These are phyloP conservation scores for Yarrowia bubula DNA, from an alignment of 805 yeast species.

Conservation along the genomic window DNA sequence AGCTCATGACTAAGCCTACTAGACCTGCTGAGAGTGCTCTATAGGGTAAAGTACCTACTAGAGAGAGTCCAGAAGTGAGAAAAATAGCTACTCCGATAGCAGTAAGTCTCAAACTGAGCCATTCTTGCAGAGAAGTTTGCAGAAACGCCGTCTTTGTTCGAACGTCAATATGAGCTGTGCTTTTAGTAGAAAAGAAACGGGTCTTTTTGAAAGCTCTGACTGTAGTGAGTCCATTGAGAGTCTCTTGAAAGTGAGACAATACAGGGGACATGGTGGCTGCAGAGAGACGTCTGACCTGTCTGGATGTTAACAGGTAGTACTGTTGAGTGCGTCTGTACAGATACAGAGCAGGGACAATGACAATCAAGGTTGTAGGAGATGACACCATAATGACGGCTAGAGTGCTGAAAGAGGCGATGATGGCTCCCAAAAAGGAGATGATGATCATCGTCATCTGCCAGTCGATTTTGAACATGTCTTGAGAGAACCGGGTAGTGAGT, in stretches of 20 bases:
- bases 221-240: constrained; percentile 85
- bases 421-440: not conserved
- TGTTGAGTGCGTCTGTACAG: constrained; percentile 67
- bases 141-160: constrained; percentile 89
- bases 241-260: constrained; percentile 94
- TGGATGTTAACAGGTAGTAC: constrained; percentile 71
- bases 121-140: constrained; percentile 90
- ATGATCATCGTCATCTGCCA: constrained; percentile 63
- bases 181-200: constrained; percentile 74
- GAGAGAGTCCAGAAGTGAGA: constrained; percentile 74
- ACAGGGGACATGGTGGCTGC: constrained; percentile 89
- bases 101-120: constrained; percentile 85
- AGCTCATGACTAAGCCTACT: constrained; percentile 90
- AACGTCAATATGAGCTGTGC: constrained; percentile 70
- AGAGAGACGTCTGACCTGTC: constrained; percentile 87
- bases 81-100: constrained; percentile 76
- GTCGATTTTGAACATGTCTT: constrained; percentile 84
- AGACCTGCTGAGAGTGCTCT: constrained; percentile 78
- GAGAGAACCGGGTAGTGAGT: constrained; percentile 83
- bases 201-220: constrained; percentile 95
- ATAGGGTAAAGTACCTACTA: constrained; percentile 53
- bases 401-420: constrained; percentile 38
- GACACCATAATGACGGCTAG: constrained; percentile 58
- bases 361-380: constrained; percentile 67
- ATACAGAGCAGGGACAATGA: constrained; percentile 63